These are phyloP conservation scores for Decorospora gaudefroyi DNA, from an alignment of 2,329 filamentous ascomycete genomes.

Conservation along the genomic window DNA sequence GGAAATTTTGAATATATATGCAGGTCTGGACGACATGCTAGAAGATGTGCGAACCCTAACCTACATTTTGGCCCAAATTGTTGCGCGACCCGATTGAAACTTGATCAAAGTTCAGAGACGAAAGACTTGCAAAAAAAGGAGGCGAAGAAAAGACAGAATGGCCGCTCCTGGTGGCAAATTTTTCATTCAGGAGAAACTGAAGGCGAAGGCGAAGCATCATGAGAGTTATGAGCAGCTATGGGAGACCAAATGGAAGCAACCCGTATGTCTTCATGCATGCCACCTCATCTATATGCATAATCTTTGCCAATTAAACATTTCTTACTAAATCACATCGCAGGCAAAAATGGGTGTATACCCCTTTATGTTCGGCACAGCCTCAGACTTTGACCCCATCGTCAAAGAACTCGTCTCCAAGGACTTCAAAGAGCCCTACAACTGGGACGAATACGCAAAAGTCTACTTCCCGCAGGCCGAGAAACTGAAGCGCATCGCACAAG, in stretches of 20 bases:
- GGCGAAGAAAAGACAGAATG: conserved; percentile 32
- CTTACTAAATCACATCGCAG: conserved; percentile 15
- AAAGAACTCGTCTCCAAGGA: conserved; percentile 63
- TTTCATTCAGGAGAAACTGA: conserved; percentile 55
- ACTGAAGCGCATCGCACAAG: conserved; percentile 59
- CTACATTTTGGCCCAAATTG: too few relatives aligned
- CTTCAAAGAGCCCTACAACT: conserved; percentile 67
- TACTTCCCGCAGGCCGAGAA: conserved; percentile 65
- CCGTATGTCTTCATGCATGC: conserved; percentile 51
- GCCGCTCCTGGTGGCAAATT: conserved; percentile 50
- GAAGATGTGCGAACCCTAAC: too few relatives aligned
- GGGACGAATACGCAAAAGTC: conserved; percentile 64
- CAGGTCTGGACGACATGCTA: too few relatives aligned
- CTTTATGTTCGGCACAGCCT: conserved; percentile 71
- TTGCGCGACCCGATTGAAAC: too few relatives aligned
- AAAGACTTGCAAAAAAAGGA: not conserved
- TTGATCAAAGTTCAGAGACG: too few relatives aligned
- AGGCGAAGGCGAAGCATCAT: conserved; percentile 52
- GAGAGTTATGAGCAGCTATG: conserved; percentile 59
- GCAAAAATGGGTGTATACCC: conserved; percentile 66
- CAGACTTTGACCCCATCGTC: conserved; percentile 73
- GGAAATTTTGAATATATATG: too few relatives aligned
- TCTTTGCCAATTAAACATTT: not conserved
- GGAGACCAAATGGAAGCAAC: conserved; percentile 76
- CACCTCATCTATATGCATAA: not conserved